phyloP scores from a whole-genome alignment of 2,329 filamentous ascomycete genomes.

The Trematosphaeria pertusa region DNA sequence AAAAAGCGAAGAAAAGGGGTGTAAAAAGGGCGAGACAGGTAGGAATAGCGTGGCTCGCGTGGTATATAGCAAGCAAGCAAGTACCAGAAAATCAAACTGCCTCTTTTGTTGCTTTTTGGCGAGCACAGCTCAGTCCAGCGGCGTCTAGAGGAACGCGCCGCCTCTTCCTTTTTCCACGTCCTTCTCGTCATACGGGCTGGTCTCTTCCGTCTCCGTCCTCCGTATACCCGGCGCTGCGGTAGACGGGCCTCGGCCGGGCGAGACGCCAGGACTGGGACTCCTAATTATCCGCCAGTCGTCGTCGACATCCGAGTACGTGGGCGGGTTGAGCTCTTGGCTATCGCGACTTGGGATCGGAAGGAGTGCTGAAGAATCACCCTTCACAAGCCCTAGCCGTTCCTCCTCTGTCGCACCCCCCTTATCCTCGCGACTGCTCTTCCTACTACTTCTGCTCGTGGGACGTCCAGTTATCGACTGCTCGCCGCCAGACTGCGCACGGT shows the following conservation, averaged over 20 bases:
- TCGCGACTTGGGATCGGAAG: conserved; percentile 36
- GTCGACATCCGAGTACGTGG: conserved; percentile 20
- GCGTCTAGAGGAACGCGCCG: conserved; percentile 8
- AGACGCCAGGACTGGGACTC: conserved; percentile 1
- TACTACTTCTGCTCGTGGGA: conserved; percentile 36
- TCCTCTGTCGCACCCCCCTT: conserved; percentile 72
- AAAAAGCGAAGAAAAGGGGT: no score
- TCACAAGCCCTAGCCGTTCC: conserved; percentile 82
- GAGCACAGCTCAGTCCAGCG: no score
- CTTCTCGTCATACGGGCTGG: conserved; percentile 10
- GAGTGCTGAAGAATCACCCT: conserved; percentile 64
- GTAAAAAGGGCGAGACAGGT: no score
- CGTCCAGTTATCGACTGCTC: conserved; percentile 24
- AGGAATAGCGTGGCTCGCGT: no score
- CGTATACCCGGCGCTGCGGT: not conserved
- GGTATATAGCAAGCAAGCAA: no score
- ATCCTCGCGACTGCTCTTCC: conserved; percentile 42
- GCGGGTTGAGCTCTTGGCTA: conserved; percentile 26
- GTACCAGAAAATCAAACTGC: no score
- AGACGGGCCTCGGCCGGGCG: not conserved
- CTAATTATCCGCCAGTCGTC: conserved; percentile 13
- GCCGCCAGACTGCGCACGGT: conserved; percentile 36
- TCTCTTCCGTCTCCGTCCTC: conserved; percentile 11
- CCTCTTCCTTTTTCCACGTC: conserved; percentile 8
- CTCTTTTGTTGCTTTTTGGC: no score